A percentile compares a stretch with the other conserved stretches of the same genome.
phyloP scores from a whole-genome alignment of 2,329 filamentous ascomycete genomes.

The Venturia asperata region DNA sequence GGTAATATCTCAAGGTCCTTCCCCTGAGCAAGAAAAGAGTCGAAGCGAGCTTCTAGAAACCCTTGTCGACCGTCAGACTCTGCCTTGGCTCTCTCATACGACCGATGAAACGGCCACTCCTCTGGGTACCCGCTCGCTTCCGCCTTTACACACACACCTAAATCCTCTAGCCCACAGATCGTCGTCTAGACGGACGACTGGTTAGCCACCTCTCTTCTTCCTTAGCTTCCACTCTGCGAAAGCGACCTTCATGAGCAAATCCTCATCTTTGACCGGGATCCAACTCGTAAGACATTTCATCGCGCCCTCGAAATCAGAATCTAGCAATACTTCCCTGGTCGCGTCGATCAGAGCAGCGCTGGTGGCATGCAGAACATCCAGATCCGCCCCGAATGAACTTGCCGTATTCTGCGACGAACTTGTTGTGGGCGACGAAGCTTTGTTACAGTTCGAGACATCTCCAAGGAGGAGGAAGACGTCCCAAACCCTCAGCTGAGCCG shows the following conservation, averaged over 20 bases:
- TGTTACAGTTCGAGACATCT: slow-evolving; percentile 49
- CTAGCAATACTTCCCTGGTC: slow-evolving; percentile 77
- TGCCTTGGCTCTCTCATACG: not conserved
- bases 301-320: slow-evolving; percentile 92
- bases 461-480: slow-evolving; percentile 95
- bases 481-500: slow-evolving; percentile 91
- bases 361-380: slow-evolving; percentile 85
- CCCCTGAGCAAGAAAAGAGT: not conserved
- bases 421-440: not conserved
- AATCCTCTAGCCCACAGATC: not conserved
- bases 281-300: slow-evolving; percentile 96
- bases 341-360: slow-evolving; percentile 86
- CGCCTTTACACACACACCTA: not conserved
- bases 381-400: slow-evolving; percentile 51
- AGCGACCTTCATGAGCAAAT: slow-evolving; percentile 84
- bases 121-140: not conserved
- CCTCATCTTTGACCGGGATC: slow-evolving; percentile 90
- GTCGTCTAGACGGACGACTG: not conserved
- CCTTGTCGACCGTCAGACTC: not conserved
- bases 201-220: slow-evolving; percentile 38
- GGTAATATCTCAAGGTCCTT: not conserved
- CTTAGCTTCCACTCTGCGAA: slow-evolving; percentile 77
- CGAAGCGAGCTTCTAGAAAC: not conserved
- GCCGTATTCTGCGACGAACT: slow-evolving; percentile 23
- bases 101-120: not conserved